phyloP scores from a whole-genome alignment of 2,329 filamentous ascomycete genomes.

The Alternaria sp. region DNA sequence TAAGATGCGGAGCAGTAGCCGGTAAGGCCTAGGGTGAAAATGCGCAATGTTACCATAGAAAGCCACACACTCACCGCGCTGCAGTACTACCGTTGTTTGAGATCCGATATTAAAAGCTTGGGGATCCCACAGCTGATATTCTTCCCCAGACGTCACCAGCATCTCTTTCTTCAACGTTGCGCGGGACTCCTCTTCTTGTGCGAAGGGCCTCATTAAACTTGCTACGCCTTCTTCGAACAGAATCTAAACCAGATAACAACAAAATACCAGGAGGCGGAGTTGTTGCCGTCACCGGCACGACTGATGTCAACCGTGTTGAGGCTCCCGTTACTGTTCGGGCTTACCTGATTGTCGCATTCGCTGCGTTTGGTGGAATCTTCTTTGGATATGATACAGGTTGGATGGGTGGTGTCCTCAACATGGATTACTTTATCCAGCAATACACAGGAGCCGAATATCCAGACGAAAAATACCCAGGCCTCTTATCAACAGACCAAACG shows the following conservation, averaged over 20 bases:
- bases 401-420: constrained; percentile 71
- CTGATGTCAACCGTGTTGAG: constrained; percentile 65
- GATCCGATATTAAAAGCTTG: constrained; percentile 45
- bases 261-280: constrained; percentile 51
- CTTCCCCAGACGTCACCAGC: constrained; percentile 38
- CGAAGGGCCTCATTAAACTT: constrained; percentile 26
- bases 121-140: constrained; percentile 26
- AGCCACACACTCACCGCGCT: constrained; percentile 42
- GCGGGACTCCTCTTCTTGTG: constrained; percentile 34
- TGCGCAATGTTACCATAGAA: constrained; percentile 48
- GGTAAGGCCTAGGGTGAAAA: constrained; percentile 35
- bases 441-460: constrained; percentile 47
- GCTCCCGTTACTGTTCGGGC: constrained; percentile 60
- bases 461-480: constrained; percentile 51
- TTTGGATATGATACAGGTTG: constrained; percentile 83
- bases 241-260: constrained; percentile 28
- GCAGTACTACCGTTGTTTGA: constrained; percentile 43
- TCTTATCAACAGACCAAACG: constrained; percentile 66
- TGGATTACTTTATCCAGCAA: constrained; percentile 52
- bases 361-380: constrained; percentile 64
- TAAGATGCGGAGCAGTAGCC: constrained; percentile 43
- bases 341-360: constrained; percentile 59
- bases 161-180: constrained; percentile 31
- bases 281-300: constrained; percentile 48
- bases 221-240: constrained; percentile 14